Evolutionary conservation across 257 asterid species (phyloP), one percentile per base, ranked within the genome.

Genomic region (Haberlea rhodopensis): DNA sequence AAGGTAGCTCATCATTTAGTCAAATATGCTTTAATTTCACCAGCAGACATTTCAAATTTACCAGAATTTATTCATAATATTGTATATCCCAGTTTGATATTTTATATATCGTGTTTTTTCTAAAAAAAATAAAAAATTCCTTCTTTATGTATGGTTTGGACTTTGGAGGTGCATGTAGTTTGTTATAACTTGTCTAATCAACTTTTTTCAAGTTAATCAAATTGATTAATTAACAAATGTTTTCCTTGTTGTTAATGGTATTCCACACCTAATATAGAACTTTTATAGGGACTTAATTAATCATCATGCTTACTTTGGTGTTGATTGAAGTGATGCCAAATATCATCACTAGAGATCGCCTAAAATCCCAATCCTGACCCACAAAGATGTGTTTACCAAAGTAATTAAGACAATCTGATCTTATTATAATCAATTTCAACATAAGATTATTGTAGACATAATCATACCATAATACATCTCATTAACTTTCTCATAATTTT

Each of bases 261-360:
- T 43, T 19, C 49, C 13, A 18, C 19, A 43, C 49, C 49, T 43
- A 15, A 43, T 43, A 2, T 43, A 43, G 2, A 43, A 15, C 19
- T 43, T 37, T 43, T 43, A 15, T 13, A 15, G n/a, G n/a, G 49
- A 43, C 49, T 43, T 43, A 43, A 43, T 15, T 43, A 43, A 43
- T 43, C 49, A 43, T 43, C 49, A 43, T 43, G 49, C 19, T 43
- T 43, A 43, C 49, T 43, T 43, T 62, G 45, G 40, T 80, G 73
- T 81, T 90, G 86, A 88, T 83, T 83, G 83, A 82, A 84, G 78
- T 78, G 81, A 84, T 82, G 72, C 61, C 76, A 49, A n/a, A 76
- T 73, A 78, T 85, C 80, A 87, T 87, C 87, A 57, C 66, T 60
- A 79, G 71, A 77, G 97, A 89, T 87, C 77, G 64, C 87, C 91